Base-by-base conservation (phyloP, 306 rosid species). In the Castanea crenata region DNA sequence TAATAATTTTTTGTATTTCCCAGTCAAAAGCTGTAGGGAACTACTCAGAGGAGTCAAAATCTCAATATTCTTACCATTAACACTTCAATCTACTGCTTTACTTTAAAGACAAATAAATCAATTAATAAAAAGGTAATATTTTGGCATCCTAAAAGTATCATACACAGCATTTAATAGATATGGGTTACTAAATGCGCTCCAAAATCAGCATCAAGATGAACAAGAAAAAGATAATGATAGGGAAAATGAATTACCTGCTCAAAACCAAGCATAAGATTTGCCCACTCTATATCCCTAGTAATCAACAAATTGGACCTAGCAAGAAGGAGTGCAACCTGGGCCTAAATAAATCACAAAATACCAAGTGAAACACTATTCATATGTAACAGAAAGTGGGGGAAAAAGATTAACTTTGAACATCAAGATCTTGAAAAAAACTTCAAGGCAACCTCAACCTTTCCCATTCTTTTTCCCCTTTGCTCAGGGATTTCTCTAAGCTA, bases 241-340 rank as follows among this genome's bases (percentile, higher is more conserved):
- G 34, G 80, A 75, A 29, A 69, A 79, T 83, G 63, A 68, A 71
- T 75, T 76, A 94, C 99, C 96, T 95, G 97, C 85, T 95, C 99
- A 82, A 92, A 94, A 69, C 99, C 99, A 78, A 92, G 65, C 3
- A 89, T 88, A 82, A 95, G 97, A 89, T 95, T 95, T 63, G 97
- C 99, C 99, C 99, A 95, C 87, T 95, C 99, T 21, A 92, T 89
- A 83, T 91, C 92, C 87, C 99, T 90, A 68, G 97, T 90, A 81
- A 95, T 88, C 64, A 95, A 90, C 89, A 95, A 82, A 87, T 91
- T 95, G 85, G 99, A 95, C 85, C 99, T 87, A 51, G 97, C 97
- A 87, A 92, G 92, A 21, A 21, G 21, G 69, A 95, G 97, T 34
- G 92, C 92, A 69, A 95, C 90, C 87, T 74, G 81, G 85, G 81